Evolutionary conservation across 2,329 filamentous ascomycete species (phyloP).

Genomic region (Plectosphaerella sp.): DNA sequence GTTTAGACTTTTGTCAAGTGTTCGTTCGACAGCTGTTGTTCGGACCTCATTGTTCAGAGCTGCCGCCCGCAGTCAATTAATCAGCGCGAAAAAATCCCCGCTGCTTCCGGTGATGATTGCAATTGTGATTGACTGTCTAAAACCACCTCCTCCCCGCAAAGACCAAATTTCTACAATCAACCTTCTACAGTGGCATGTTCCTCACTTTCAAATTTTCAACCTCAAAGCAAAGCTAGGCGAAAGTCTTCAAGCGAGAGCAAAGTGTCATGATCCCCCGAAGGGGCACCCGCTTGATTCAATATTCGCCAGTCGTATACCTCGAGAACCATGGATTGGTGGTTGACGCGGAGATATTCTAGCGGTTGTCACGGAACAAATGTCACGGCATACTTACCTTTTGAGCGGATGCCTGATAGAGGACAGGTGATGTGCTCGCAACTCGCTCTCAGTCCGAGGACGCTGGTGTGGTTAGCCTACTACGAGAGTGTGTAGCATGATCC

Average conservation of each 20-base stretch:
- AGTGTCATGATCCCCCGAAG: slow-evolving; percentile 44
- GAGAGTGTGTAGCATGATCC: slow-evolving; percentile 1
- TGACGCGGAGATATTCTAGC: slow-evolving; percentile 88
- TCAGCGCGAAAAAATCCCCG: no score
- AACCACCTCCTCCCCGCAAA: no score
- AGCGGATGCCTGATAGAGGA: no score
- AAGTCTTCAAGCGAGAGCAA: slow-evolving; percentile 78
- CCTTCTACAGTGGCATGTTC: slow-evolving; percentile 41
- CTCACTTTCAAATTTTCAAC: slow-evolving; percentile 83
- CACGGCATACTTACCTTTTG: no score
- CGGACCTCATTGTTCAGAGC: no score
- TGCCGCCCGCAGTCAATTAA: no score
- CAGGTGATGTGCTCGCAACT: not conserved
- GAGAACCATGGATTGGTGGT: slow-evolving; percentile 69
- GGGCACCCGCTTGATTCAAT: slow-evolving; percentile 51
- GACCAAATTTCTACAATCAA: no score
- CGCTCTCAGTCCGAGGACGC: not conserved
- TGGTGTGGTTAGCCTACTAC: slow-evolving; percentile 7
- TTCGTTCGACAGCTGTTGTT: no score
- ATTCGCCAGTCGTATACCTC: slow-evolving; percentile 95
- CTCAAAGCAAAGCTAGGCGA: slow-evolving; percentile 59
- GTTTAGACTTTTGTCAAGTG: no score
- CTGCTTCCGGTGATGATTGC: no score
- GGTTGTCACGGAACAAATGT: slow-evolving; percentile 27
- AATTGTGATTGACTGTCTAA: no score